Base-by-base conservation (phyloP, 345 rosid genomes). In the Citrus medica region DNA sequence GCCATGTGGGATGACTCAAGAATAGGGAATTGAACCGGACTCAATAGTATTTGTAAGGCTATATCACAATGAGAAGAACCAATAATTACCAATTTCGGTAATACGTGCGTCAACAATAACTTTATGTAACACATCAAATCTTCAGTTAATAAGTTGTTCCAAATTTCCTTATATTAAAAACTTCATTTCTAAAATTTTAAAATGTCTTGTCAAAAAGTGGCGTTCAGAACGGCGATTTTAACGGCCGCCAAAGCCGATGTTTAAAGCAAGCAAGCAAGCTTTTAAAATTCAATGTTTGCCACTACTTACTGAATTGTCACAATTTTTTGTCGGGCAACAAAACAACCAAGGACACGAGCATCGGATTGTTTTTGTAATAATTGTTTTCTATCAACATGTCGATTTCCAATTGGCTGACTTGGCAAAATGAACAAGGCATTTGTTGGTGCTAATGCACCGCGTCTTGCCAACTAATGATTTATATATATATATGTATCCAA, bases 231-330 rank as follows among this genome's bases (percentile, higher is more conserved):
- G 67, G 76, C 71, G 76, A 75, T 32, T 69, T 69, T 63, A 35
- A 62, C 70, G 67, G 70, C 46, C 13, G 74, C 51, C 66, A 80
- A 60, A 80, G 83, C 76, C 79, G 42, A 16, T 38, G 72, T 80
- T 80, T 22, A 62, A 66, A 33, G 33, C 33, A 30, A 75, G n/a
- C n/a, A n/a, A n/a, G 82, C 24, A 62, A 32, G 2, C 42, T n/a
- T n/a, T 7, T 21, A 61, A 24, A 62, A 51, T 74, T 60, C 70
- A 75, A 80, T 69, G 79, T 75, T 69, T 13, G 71, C 83, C 83
- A 80, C 83, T 69, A 61, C 32, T 14, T 32, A 1, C 19, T 35
- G 35, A n/a, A 69, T 59, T 63, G 37, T 74, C 61, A 33, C 63
- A 46, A 13, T 46, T 13, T 46, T 12, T 1, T 12, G 51, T 46